Evolutionary conservation across 768 basidiomycete species (phyloP), one percentile per base, ranked within the genome.

Genomic region (Termitomyces sp.): DNA sequence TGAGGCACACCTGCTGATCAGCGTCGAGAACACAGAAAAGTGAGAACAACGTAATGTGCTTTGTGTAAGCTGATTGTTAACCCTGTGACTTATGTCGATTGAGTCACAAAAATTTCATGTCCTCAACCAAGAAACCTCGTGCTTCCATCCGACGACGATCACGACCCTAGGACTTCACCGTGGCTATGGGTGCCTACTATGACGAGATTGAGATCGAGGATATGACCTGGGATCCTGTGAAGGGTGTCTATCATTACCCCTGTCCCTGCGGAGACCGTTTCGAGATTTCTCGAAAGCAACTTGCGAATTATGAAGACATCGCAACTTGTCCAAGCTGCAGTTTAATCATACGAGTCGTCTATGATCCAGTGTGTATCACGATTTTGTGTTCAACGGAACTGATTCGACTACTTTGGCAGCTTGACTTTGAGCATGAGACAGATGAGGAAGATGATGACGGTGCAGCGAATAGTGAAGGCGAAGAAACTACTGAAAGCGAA

Each of bases 231-330:
- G 94, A 96, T 70, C 78, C 80, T 24, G 83, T 80, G 55, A 90
- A 88, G 68, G 69, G 80, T 42, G 89, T 98, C 5, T 98, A 87
- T 67, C 95, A 98, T 77, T 97, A 95, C 70, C 96, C 95, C 0
- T 99, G 94, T 68, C 95, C 96, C 1, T 98, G 96, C 67, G 96
- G 96, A 9, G 96, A 99, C 74, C 86, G 95, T 42, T 99, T 98
- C 75, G 96, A 98, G 72, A 98, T 98, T 63, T 85, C 89, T 31
- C 83, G 88, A 64, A 75, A 77, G 60, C 94, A 98, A 72, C 84
- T 98, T 8, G 82, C 85, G 46, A 78, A 94, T 63, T 97, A 84
- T 55, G 97, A 98, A 66, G 97, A 98, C 69, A 85, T 95, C 47
- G 96, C 95, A 24, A 94, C 84, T 51, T 98, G 97, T 76, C 97